phyloP scores from a whole-genome alignment of 2,329 filamentous ascomycete species.

The Diaporthe capsici region DNA sequence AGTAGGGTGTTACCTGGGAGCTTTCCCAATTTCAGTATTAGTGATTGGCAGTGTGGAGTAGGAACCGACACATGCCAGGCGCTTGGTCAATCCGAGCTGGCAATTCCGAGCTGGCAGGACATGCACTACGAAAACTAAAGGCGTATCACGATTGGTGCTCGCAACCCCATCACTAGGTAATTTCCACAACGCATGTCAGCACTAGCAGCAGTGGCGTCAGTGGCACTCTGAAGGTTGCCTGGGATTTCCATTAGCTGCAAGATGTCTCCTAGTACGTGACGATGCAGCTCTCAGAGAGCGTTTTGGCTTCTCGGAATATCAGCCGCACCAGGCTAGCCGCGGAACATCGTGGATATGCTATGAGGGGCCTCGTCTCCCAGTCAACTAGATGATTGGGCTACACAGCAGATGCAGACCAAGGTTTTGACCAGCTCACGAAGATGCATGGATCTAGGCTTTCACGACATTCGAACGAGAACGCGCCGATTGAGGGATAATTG shows the following conservation, averaged over 20 bases:
- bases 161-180: not conserved
- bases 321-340: not conserved
- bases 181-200: not conserved
- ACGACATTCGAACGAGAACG: too few species aligned
- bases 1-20: not conserved
- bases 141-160: not conserved
- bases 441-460: not conserved
- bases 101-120: not conserved
- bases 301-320: not conserved
- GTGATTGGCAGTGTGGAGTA: not conserved
- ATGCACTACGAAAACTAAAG: not conserved
- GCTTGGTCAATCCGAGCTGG: not conserved
- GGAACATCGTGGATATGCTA: not conserved
- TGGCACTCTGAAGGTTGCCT: not conserved
- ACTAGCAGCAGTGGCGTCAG: constrained; percentile 5
- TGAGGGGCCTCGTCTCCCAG: not conserved
- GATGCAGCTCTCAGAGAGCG: not conserved
- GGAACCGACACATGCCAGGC: not conserved
- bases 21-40: not conserved
- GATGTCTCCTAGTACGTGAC: not conserved
- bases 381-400: not conserved
- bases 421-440: not conserved
- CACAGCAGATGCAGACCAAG: not conserved
- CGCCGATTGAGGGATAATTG: not conserved
- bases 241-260: not conserved